Conservation (phyloP, 305 asterid genomes). For the Solanum hybrid region DNA sequence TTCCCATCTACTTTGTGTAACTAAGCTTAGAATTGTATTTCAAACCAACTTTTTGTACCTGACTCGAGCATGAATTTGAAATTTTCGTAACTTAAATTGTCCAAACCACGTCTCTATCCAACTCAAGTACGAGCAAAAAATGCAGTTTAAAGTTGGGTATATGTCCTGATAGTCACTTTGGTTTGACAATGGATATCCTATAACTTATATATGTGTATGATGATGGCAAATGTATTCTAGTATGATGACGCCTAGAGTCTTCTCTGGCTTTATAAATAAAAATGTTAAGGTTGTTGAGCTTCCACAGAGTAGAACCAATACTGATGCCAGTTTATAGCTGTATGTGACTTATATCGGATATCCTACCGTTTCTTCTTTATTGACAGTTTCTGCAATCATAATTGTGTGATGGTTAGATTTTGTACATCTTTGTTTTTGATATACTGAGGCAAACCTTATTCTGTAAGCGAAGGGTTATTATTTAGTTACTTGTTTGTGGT, state of each 20-base stretch:
- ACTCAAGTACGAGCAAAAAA: not conserved
- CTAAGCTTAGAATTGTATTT: not conserved
- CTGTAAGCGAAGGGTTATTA: not conserved
- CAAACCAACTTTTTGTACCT: not conserved
- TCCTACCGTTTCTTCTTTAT: not conserved
- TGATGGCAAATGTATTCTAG: not conserved
- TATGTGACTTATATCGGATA: not conserved
- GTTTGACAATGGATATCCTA: not conserved
- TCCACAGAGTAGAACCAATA: not conserved
- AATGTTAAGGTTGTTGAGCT: not conserved
- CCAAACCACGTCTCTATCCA: not conserved
- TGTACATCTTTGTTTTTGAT: not conserved
- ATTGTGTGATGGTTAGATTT: not conserved
- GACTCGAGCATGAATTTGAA: not conserved
- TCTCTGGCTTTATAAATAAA: not conserved
- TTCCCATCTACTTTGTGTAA: not conserved
- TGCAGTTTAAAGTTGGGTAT: not conserved
- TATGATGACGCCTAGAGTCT: not conserved
- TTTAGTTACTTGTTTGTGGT: not conserved
- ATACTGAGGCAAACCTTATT: not conserved
- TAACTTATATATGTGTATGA: accelerated
- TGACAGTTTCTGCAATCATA: not conserved
- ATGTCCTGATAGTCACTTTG: not conserved
- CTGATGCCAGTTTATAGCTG: not conserved
- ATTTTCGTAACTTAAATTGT: accelerated